Evolutionary conservation across 257 asterid species (phyloP), one percentile per base, ranked within the genome.

Genomic region (Nicotiana tabacum): DNA sequence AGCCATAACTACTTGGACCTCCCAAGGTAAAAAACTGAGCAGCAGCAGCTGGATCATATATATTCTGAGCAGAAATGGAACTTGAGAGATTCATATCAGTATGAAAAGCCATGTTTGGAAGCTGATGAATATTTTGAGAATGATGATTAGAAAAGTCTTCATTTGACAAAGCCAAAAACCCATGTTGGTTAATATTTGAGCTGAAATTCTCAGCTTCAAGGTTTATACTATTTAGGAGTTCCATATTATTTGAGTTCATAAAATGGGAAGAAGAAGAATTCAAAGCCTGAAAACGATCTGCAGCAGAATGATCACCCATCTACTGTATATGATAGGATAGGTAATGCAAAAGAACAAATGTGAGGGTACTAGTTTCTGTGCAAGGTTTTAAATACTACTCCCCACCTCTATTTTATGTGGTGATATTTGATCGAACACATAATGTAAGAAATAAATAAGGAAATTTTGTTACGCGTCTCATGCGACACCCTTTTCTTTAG

Each of bases 1-100:
- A 74, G 9, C 62, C 80, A 74, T 74, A 74, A 78, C 83, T 88
- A 78, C 84, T 88, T 55, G 77, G 72, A 48, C 58, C 86, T 12
- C 60, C 78, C 68, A 89, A 85, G 0, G 96, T 83, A 69, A 88
- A 89, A 84, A 87, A 87, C 51, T 85, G 92, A 74, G 91, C 64
- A 43, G 87, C 92, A 29, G 83, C 58, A 4, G 78, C 16, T n/a
- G 80, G 86, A 66, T 17, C n/a, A 32, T 65, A 78, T 11, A 58
- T 78, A 39, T 82, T 85, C 66, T 53, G 58, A 4, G 58, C 4
- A 53, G 15, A 15, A 53, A 53, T 53, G 57, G 80, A 83, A 27
- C 74, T 56, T 0, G 91, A 77, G 81, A 89, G 39, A 15, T 86
- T 84, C 37, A 68, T 81, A 74, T 87, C 90, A 60, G 83, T 82